Conservation (phyloP, 768 basidiomycete genomes). For the Leucogyrophana mollusca region DNA sequence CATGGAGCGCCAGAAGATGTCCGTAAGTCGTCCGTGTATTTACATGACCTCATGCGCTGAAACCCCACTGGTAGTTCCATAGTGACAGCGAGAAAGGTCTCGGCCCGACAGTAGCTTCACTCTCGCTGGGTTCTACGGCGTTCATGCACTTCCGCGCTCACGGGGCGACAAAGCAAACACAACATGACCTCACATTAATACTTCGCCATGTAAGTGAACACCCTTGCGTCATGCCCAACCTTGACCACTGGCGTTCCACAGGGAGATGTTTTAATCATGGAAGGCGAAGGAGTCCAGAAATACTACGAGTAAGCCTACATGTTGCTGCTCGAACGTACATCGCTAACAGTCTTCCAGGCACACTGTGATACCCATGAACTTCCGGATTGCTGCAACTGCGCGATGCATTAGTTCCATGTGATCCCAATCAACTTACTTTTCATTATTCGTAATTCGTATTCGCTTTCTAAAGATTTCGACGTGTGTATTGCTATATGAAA, state of each 20-base stretch:
- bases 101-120: conserved; percentile 69
- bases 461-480: background rate
- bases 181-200: conserved; percentile 47
- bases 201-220: conserved; percentile 67
- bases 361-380: conserved; percentile 70
- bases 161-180: conserved; percentile 25
- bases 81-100: conserved; percentile 76
- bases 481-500: background rate
- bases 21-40: conserved; percentile 42
- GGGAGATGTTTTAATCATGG: conserved; percentile 82
- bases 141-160: conserved; percentile 75
- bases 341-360: conserved; percentile 48
- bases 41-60: conserved; percentile 7
- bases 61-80: conserved; percentile 54
- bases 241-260: too few species aligned
- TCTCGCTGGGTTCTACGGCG: conserved; percentile 76
- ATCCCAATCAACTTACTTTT: conserved; percentile 4
- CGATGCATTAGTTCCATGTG: conserved; percentile 50
- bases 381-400: conserved; percentile 80
- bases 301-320: conserved; percentile 59
- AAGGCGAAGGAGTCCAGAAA: conserved; percentile 64
- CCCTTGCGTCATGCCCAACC: too few species aligned
- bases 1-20: conserved; percentile 85
- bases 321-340: too few species aligned
- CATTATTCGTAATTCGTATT: background rate